phyloP scores from a whole-genome alignment of 257 asterid genomes.

The Mitragyna speciosa region DNA sequence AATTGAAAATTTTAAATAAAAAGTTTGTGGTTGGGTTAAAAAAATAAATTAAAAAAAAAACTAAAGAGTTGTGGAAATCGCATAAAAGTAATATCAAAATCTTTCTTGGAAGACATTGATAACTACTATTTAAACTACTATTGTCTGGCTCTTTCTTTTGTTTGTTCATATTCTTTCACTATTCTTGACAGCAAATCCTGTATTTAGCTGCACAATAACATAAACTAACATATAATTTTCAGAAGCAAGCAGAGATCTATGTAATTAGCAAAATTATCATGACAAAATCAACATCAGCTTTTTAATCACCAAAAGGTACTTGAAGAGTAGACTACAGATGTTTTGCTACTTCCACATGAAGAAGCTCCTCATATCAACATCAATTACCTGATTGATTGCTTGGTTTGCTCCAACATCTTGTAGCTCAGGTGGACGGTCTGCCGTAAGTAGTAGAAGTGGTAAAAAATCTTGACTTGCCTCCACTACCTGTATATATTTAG shows the following conservation, averaged over 20 bases:
- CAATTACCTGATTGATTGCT: conserved; percentile 83
- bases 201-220: no score
- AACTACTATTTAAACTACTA: no score
- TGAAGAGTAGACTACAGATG: not conserved
- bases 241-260: not conserved
- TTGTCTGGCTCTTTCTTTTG: no score
- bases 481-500: conserved; percentile 56
- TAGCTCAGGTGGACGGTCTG: conserved; percentile 97
- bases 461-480: conserved; percentile 97
- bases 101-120: no score
- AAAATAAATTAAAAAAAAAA: no score
- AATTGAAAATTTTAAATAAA: conserved; percentile 12
- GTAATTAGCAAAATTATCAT: not conserved
- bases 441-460: conserved; percentile 83
- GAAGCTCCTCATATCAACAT: not conserved
- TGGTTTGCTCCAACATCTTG: conserved; percentile 96
- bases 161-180: no score
- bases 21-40: not conserved
- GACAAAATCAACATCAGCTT: not conserved
- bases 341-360: not conserved
- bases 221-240: no score
- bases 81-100: no score
- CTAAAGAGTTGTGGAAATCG: no score
- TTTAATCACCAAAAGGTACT: not conserved
- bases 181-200: no score